Conservation (phyloP, 2,329 filamentous ascomycete genomes). For the Pochonia chlamydosporia region DNA sequence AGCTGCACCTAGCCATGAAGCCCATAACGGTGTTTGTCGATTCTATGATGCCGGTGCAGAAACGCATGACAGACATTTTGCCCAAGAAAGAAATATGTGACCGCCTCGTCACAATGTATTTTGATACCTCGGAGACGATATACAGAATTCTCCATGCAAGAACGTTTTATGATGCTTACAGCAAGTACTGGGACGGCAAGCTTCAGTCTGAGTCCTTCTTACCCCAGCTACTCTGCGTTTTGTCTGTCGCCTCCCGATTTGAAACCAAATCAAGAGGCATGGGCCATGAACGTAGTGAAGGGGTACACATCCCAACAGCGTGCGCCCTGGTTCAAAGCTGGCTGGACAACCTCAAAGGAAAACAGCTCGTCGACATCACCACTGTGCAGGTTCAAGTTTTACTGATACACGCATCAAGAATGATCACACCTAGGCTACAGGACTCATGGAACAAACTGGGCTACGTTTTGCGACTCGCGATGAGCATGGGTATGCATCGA, state of each 20-base stretch:
- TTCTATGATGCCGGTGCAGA: conserved; percentile 51
- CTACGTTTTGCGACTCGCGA: conserved; percentile 49
- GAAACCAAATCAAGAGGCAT: conserved; percentile 44
- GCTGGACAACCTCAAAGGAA: conserved; percentile 46
- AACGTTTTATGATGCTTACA: conserved; percentile 45
- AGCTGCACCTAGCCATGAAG: conserved; percentile 38
- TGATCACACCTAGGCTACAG: conserved; percentile 45
- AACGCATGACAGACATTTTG: conserved; percentile 52
- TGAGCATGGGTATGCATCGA: conserved; percentile 54
- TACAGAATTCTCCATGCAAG: conserved; percentile 49
- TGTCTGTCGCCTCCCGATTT: conserved; percentile 49
- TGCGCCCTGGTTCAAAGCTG: conserved; percentile 48
- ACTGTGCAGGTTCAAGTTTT: conserved; percentile 50
- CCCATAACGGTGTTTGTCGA: conserved; percentile 53
- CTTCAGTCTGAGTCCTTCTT: conserved; percentile 44
- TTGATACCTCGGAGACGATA: conserved; percentile 45
- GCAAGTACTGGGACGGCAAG: conserved; percentile 45
- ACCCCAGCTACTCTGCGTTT: conserved; percentile 45
- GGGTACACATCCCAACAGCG: conserved; percentile 52
- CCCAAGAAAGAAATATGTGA: conserved; percentile 47
- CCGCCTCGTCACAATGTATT: conserved; percentile 41
- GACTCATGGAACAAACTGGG: conserved; percentile 51
- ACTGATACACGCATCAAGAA: conserved; percentile 45
- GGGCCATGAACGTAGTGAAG: conserved; percentile 44
- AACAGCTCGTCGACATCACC: conserved; percentile 45